Percentiles rank a stretch among this genome's conserved stretches.
These are phyloP conservation scores for Fagopyrum homotropicum DNA, from an alignment of 148 eudicot genomes.

Conservation along the genomic window DNA sequence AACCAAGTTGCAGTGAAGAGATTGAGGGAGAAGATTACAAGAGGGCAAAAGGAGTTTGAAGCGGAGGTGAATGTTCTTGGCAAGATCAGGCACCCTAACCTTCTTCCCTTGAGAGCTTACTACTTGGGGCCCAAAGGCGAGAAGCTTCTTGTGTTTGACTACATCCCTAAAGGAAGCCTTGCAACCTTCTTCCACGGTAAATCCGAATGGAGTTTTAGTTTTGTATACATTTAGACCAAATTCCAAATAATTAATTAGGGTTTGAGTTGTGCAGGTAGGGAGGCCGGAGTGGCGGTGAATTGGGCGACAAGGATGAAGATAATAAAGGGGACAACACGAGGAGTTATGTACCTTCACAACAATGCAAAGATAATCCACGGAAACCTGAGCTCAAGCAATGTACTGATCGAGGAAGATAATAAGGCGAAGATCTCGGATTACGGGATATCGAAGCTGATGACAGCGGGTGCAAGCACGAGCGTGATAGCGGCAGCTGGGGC, in stretches of 20 bases:
- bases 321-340: slow-evolving; percentile 50
- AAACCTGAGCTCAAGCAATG: slow-evolving; percentile 73
- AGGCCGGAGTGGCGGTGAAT: slow-evolving; percentile 42
- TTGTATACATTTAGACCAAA: too few relatives aligned
- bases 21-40: too few relatives aligned
- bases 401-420: slow-evolving; percentile 52
- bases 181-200: slow-evolving; percentile 69
- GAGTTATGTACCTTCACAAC: slow-evolving; percentile 63
- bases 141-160: slow-evolving; percentile 86
- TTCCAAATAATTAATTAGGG: too few relatives aligned
- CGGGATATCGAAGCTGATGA: slow-evolving; percentile 15
- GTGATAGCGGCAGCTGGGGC: too few relatives aligned
- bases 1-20: too few relatives aligned
- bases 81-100: too few relatives aligned
- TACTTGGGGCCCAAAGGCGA: background rate
- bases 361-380: slow-evolving; percentile 66
- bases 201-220: background rate
- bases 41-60: too few relatives aligned
- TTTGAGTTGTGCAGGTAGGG: slow-evolving; percentile 33
- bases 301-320: slow-evolving; percentile 78
- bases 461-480: background rate
- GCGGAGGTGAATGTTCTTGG: too few relatives aligned
- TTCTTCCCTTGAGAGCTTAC: too few relatives aligned
- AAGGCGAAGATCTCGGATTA: slow-evolving; percentile 58
- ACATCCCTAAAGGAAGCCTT: slow-evolving; percentile 70